Evolutionary conservation across 176 grass and related monocot genomes (phyloP).

Genomic region (Phoenix dactylifera): DNA sequence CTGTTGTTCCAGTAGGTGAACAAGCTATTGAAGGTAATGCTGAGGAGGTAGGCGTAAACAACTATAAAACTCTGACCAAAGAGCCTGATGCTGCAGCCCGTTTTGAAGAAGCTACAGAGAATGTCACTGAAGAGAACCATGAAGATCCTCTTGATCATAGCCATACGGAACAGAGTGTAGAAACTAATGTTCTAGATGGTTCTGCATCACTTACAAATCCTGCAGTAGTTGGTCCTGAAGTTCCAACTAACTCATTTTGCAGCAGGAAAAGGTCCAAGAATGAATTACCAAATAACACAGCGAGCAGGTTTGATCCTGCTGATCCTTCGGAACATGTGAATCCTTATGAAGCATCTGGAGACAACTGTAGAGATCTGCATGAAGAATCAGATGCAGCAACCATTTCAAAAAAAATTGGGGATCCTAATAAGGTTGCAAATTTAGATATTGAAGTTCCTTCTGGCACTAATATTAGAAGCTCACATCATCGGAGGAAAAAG

Average conservation of each 20-base stretch:
- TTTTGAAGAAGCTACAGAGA: not conserved
- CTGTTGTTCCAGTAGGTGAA: not conserved
- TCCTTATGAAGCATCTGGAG: slow-evolving; percentile 13
- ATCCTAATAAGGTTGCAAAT: slow-evolving; percentile 8
- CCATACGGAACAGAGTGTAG: slow-evolving; percentile 5
- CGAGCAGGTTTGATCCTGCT: slow-evolving; percentile 13
- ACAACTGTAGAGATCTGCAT: slow-evolving; percentile 18
- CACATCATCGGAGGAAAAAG: slow-evolving; percentile 28
- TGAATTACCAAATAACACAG: slow-evolving; percentile 11
- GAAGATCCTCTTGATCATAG: slow-evolving; percentile 2
- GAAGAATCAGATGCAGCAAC: slow-evolving; percentile 16
- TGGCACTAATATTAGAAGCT: slow-evolving; percentile 26
- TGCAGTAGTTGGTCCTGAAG: slow-evolving; percentile 17
- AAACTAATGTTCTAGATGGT: slow-evolving; percentile 11
- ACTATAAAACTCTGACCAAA: slow-evolving; percentile 17
- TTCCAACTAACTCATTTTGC: slow-evolving; percentile 15
- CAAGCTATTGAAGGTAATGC: slow-evolving; percentile 12
- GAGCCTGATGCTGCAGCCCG: slow-evolving; percentile 6
- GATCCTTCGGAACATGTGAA: slow-evolving; percentile 19
- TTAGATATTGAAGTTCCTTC: slow-evolving; percentile 12
- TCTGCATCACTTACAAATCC: slow-evolving; percentile 20
- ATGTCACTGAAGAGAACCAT: not conserved
- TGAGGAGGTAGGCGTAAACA: slow-evolving; percentile 9
- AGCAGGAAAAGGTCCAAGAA: slow-evolving; percentile 25
- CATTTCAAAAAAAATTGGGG: not conserved